Conservation (phyloP, 2,329 filamentous ascomycete genomes). For the Colletotrichum sublineola region DNA sequence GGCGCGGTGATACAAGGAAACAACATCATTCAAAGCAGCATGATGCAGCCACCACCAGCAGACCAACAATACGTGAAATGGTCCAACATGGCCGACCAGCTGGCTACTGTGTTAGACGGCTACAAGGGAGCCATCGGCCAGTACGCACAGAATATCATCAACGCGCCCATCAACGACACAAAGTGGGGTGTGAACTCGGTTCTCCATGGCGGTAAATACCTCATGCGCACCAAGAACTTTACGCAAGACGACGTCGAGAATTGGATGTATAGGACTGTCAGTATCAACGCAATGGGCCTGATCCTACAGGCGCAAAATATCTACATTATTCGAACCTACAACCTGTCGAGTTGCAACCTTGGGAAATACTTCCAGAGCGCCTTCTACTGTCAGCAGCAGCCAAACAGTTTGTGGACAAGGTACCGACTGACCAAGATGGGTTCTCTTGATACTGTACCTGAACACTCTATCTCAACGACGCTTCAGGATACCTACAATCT, state of each 20-base stretch:
- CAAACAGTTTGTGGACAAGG: neutral
- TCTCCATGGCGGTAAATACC: neutral
- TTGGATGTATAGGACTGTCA: neutral
- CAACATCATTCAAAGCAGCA: neutral
- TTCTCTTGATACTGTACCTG: neutral
- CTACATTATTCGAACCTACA: neutral
- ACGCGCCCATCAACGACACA: neutral
- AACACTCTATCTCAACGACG: neutral
- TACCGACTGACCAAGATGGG: neutral
- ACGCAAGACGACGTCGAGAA: neutral
- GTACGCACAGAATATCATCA: neutral
- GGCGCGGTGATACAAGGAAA: neutral
- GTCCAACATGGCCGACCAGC: neutral
- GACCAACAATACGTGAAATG: neutral
- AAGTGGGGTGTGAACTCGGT: neutral
- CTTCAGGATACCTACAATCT: neutral
- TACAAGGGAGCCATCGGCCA: neutral
- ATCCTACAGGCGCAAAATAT: neutral
- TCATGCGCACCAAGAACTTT: neutral
- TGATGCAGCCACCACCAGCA: neutral
- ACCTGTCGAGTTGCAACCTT: neutral
- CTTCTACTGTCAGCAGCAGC: neutral
- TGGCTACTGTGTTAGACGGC: neutral
- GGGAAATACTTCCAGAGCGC: neutral
- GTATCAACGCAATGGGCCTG: neutral